phyloP scores from a whole-genome alignment of 169 alveolate genomes.

The Cytauxzoon felis region DNA sequence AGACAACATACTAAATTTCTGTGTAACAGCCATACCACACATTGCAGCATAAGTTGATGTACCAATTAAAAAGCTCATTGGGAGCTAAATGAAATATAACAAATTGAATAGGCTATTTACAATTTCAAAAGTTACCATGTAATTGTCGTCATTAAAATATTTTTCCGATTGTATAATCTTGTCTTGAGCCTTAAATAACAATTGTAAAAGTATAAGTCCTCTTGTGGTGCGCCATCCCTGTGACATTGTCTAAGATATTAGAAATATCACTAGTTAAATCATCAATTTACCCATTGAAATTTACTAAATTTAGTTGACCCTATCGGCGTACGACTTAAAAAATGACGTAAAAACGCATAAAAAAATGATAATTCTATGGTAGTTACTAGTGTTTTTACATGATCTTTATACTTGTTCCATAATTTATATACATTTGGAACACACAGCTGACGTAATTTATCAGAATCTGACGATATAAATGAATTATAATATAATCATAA shows the following conservation, averaged over 20 bases:
- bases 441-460: background rate
- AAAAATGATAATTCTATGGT: conserved; percentile 28
- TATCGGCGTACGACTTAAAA: conserved; percentile 13
- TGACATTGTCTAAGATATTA: background rate
- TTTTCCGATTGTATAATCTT: conserved; percentile 31
- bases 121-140: conserved; percentile 16
- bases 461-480: conserved; percentile 2
- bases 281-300: conserved; percentile 10
- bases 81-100: background rate
- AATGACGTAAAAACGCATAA: conserved; percentile 14
- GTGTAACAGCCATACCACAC: background rate
- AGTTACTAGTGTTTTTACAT: conserved; percentile 1
- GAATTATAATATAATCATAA: background rate
- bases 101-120: no score
- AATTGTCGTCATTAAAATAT: conserved; percentile 22
- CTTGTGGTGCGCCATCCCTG: conserved; percentile 39
- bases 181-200: conserved; percentile 1
- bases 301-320: conserved; percentile 6
- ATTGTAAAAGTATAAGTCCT: conserved; percentile 19
- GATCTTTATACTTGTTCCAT: background rate
- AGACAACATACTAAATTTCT: background rate
- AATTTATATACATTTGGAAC: background rate
- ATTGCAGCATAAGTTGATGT: conserved; percentile 9
- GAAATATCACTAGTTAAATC: background rate
- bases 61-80: conserved; percentile 25